Conservation (phyloP, 1,139 yeast species). For the Nakaseomyces bracarensis region DNA sequence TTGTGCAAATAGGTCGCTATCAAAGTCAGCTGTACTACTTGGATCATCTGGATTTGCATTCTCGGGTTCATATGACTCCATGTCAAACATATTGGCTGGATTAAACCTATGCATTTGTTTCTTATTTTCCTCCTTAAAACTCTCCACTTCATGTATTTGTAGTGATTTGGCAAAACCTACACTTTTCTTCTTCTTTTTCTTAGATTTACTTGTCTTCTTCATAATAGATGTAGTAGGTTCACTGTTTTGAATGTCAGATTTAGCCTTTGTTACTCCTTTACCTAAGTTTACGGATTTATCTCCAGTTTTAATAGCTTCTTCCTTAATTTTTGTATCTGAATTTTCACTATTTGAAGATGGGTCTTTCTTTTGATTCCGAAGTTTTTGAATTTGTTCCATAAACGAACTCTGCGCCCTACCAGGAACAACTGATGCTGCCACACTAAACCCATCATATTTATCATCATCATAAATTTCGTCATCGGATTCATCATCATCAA, state of each 20-base stretch:
- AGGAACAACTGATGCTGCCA: slow-evolving; percentile 19
- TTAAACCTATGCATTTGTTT: slow-evolving; percentile 28
- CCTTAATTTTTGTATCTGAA: neutral
- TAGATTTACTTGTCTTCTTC: slow-evolving; percentile 10
- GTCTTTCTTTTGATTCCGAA: slow-evolving; percentile 15
- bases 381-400: slow-evolving; percentile 25
- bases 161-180: slow-evolving; percentile 47
- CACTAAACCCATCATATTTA: slow-evolving; percentile 8
- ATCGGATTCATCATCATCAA: slow-evolving; percentile 17
- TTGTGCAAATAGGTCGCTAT: slow-evolving; percentile 28
- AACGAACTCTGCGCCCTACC: slow-evolving; percentile 27
- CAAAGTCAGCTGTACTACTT: slow-evolving; percentile 21
- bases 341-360: too few relatives aligned
- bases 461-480: slow-evolving; percentile 13
- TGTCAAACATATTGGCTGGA: slow-evolving; percentile 6
- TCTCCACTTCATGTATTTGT: slow-evolving; percentile 53
- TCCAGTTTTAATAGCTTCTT: neutral
- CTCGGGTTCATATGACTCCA: slow-evolving; percentile 10
- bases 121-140: slow-evolving; percentile 44
- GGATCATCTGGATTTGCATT: slow-evolving; percentile 15
- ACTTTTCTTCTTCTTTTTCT: slow-evolving; percentile 31
- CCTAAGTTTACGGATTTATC: neutral
- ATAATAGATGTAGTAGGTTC: slow-evolving; percentile 17
- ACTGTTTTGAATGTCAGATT: neutral
- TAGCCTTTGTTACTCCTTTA: neutral